Percentiles rank a stretch among this genome's conserved stretches.
Evolutionary conservation across 805 yeast genomes (phyloP).

Genomic region (Candida koratica): DNA sequence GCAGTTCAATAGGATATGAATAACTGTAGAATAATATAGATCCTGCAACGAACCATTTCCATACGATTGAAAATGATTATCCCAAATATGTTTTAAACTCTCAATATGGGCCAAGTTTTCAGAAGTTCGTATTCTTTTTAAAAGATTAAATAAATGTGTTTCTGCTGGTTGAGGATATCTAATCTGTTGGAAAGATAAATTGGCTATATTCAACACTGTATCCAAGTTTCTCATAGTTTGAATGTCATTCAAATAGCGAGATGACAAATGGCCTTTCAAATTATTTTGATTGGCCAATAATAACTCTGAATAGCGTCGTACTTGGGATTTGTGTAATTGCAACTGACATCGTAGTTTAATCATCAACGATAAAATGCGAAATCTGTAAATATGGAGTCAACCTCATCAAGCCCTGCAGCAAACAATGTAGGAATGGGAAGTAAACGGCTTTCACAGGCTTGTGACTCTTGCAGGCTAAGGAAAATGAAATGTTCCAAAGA

Average conservation of each 20-base stretch:
- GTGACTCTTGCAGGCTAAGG: slow-evolving; percentile 79
- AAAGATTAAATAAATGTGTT: slow-evolving; percentile 1
- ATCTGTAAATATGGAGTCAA: slow-evolving; percentile 4
- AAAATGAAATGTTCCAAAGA: slow-evolving; percentile 81
- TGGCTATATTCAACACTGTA: slow-evolving; percentile 1
- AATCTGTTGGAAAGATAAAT: neutral
- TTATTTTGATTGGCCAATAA: too few species aligned
- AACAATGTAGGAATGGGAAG: neutral
- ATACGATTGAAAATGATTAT: slow-evolving; percentile 1
- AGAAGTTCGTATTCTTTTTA: neutral
- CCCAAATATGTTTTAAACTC: slow-evolving; percentile 22
- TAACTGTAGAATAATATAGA: slow-evolving; percentile 21
- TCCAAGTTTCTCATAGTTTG: neutral
- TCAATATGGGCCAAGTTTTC: neutral
- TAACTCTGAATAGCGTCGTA: neutral
- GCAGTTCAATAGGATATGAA: slow-evolving; percentile 22
- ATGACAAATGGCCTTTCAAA: too few species aligned
- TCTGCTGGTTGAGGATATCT: slow-evolving; percentile 4
- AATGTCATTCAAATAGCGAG: slow-evolving; percentile 1
- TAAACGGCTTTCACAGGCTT: slow-evolving; percentile 32
- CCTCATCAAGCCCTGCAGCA: slow-evolving; percentile 3
- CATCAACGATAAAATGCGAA: slow-evolving; percentile 4
- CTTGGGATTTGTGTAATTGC: neutral
- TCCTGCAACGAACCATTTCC: neutral
- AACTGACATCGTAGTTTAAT: neutral